Conservation (phyloP, 495 filamentous ascomycete species). For the Annulohypoxylon maeteangense region DNA sequence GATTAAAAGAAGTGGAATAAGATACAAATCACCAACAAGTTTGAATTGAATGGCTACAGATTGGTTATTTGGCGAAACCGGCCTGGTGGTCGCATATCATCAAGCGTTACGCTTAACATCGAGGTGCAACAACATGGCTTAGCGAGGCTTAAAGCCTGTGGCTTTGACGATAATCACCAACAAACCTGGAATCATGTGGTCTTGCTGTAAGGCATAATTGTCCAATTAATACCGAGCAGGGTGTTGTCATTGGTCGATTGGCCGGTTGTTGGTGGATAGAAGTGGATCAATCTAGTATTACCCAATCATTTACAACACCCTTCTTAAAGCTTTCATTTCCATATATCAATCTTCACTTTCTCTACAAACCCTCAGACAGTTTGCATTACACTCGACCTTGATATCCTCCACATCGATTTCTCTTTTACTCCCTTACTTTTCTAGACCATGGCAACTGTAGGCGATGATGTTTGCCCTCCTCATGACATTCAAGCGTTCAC, state of each 20-base stretch:
- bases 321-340: slow-evolving; percentile 6
- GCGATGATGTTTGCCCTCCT: slow-evolving; percentile 8
- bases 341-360: slow-evolving; percentile 6
- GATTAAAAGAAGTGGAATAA: not conserved
- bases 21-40: not conserved
- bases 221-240: not conserved
- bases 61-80: not conserved
- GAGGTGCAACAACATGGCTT: not conserved
- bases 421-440: slow-evolving; percentile 13
- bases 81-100: not conserved
- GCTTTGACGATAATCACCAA: not conserved
- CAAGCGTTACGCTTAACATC: not conserved
- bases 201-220: not conserved
- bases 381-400: slow-evolving; percentile 7
- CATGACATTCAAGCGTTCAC: slow-evolving; percentile 10
- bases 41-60: not conserved
- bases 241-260: slow-evolving; percentile 1
- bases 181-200: not conserved
- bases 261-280: slow-evolving; percentile 1
- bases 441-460: slow-evolving; percentile 5
- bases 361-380: slow-evolving; percentile 8
- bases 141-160: not conserved
- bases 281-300: not conserved
- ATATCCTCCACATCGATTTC: slow-evolving; percentile 7
- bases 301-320: slow-evolving; percentile 2